Evolutionary conservation across 1,284 basidiomycete species (phyloP).

Genomic region (Marasmius sp.): DNA sequence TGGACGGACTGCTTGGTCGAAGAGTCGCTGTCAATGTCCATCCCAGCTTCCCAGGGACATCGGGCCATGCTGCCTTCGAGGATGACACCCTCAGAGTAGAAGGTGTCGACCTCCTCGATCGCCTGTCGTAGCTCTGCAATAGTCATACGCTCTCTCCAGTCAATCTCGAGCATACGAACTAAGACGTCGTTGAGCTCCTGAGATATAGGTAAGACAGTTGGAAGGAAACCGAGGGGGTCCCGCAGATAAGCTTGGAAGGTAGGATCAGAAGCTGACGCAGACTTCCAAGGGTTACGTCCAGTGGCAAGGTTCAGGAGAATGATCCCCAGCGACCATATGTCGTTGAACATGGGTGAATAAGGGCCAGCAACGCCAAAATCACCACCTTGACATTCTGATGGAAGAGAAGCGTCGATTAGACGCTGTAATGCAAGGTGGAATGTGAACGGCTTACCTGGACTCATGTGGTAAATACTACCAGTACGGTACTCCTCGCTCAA

Average conservation of each 20-base stretch:
- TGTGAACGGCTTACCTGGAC: slow-evolving; percentile 65
- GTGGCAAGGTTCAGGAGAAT: slow-evolving; percentile 94
- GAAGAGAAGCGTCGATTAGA: slow-evolving; percentile 13
- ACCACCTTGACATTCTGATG: slow-evolving; percentile 87
- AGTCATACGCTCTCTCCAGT: slow-evolving; percentile 69
- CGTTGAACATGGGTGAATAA: slow-evolving; percentile 89
- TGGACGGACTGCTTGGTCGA: slow-evolving; percentile 35
- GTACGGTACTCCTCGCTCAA: slow-evolving; percentile 92
- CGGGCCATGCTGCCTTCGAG: slow-evolving; percentile 84
- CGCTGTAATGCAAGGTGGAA: slow-evolving; percentile 9
- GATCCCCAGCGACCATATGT: slow-evolving; percentile 98
- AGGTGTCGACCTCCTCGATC: slow-evolving; percentile 65
- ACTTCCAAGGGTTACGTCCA: slow-evolving; percentile 97
- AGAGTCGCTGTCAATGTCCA: slow-evolving; percentile 62
- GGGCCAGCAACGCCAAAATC: slow-evolving; percentile 65
- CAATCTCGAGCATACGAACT: slow-evolving; percentile 68
- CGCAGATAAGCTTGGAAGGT: slow-evolving; percentile 76
- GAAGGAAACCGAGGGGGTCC: slow-evolving; percentile 64
- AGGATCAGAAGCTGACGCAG: slow-evolving; percentile 78
- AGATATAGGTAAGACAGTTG: slow-evolving; percentile 75
- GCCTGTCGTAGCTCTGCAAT: slow-evolving; percentile 71
- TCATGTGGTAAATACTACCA: slow-evolving; percentile 96
- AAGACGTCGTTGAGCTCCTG: slow-evolving; percentile 68
- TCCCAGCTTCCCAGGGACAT: slow-evolving; percentile 75
- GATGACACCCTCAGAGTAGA: slow-evolving; percentile 73